phyloP scores from a whole-genome alignment of 2,329 filamentous ascomycete species.

The Fusarium sulawesiense region DNA sequence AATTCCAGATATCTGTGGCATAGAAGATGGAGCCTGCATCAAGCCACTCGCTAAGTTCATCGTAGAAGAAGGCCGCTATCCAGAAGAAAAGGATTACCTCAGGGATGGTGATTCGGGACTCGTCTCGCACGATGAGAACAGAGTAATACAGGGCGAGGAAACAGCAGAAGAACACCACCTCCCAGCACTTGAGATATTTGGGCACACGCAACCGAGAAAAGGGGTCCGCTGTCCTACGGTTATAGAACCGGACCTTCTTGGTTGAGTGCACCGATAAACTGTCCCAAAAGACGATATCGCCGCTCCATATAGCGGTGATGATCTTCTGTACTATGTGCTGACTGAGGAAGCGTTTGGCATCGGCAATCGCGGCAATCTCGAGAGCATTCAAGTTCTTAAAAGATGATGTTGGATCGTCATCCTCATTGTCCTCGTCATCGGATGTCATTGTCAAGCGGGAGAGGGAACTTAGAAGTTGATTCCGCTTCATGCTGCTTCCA shows the following conservation, averaged over 20 bases:
- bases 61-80: conserved; percentile 88
- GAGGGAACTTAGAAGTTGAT: conserved; percentile 64
- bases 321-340: conserved; percentile 85
- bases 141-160: conserved; percentile 86
- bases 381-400: conserved; percentile 87
- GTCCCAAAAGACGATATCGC: conserved; percentile 90
- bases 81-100: conserved; percentile 85
- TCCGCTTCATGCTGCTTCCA: conserved; percentile 59
- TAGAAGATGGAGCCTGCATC: conserved; percentile 92
- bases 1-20: conserved; percentile 83
- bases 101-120: conserved; percentile 71
- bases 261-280: conserved; percentile 76
- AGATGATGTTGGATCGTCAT: conserved; percentile 72
- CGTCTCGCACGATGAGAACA: conserved; percentile 81
- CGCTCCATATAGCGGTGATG: conserved; percentile 85
- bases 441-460: conserved; percentile 62
- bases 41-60: conserved; percentile 84
- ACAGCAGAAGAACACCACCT: conserved; percentile 81
- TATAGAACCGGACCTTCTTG: conserved; percentile 83
- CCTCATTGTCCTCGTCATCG: conserved; percentile 52
- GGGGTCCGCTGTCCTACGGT: conserved; percentile 72
- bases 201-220: conserved; percentile 83
- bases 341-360: conserved; percentile 86
- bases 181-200: conserved; percentile 85
- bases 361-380: conserved; percentile 84